These are phyloP conservation scores for Lomentospora prolificans DNA, from an alignment of 2,329 filamentous ascomycete genomes.

Conservation along the genomic window DNA sequence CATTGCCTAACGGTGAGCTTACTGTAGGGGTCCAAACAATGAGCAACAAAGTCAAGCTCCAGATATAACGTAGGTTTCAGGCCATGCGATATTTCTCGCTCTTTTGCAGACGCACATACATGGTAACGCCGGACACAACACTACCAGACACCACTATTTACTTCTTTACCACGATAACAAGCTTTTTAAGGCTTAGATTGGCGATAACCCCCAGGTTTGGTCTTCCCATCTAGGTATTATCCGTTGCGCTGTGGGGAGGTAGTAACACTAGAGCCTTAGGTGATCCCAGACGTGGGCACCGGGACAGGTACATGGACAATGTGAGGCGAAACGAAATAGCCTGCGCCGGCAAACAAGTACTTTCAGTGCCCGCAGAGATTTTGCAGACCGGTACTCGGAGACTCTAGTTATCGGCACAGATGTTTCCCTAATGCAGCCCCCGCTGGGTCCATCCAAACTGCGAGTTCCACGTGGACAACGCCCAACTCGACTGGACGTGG, in stretches of 20 bases:
- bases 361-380: not conserved
- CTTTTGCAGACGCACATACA: not conserved
- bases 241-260: not conserved
- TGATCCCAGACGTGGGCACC: not conserved
- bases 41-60: not conserved
- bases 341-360: not conserved
- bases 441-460: slow-evolving; percentile 40
- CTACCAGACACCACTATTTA: not conserved
- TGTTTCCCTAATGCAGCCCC: slow-evolving; percentile 41
- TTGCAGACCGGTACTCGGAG: slow-evolving; percentile 35
- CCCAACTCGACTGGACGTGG: slow-evolving; percentile 39
- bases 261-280: not conserved
- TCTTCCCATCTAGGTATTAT: not conserved
- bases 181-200: not conserved
- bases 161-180: not conserved
- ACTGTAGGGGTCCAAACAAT: not conserved
- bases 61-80: not conserved
- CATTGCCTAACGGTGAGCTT: not conserved
- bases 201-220: not conserved
- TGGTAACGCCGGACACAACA: not conserved
- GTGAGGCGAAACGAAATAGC: no score
- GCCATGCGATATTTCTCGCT: not conserved
- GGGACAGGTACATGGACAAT: not conserved
- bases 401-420: slow-evolving; percentile 37
- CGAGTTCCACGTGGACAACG: slow-evolving; percentile 40